Evolutionary conservation across 1,284 basidiomycete species (phyloP).

Genomic region (Leccinum holopus): DNA sequence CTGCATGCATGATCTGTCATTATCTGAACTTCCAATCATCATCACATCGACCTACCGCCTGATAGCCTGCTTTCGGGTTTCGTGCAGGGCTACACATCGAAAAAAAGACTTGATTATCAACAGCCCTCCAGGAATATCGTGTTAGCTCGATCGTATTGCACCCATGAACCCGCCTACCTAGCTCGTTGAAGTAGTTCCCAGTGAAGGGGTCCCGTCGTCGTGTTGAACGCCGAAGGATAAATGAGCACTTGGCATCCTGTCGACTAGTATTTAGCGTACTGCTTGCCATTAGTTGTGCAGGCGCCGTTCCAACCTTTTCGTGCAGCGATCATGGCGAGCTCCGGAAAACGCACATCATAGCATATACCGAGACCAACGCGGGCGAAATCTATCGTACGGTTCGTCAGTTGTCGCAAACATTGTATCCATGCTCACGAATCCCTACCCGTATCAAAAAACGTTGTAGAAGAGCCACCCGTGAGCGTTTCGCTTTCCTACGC

Average conservation of each 20-base stretch:
- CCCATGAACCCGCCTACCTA: conserved; percentile 51
- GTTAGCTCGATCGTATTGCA: conserved; percentile 12
- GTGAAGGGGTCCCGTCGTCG: conserved; percentile 93
- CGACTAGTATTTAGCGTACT: conserved; percentile 2
- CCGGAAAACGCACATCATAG: conserved; percentile 93
- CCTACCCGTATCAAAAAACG: conserved; percentile 85
- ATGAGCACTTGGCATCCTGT: conserved; percentile 86
- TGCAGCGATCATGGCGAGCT: conserved; percentile 90
- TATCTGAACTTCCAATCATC: neutral
- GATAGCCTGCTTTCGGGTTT: conserved; percentile 77
- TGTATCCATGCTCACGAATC: neutral
- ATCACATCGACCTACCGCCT: conserved; percentile 62
- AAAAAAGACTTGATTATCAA: conserved; percentile 96
- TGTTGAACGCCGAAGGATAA: conserved; percentile 89
- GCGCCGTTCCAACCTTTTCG: conserved; percentile 60
- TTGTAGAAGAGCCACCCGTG: conserved; percentile 75
- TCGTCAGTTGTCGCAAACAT: neutral
- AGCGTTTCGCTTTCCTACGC: conserved; percentile 90
- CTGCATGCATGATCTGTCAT: conserved; percentile 38
- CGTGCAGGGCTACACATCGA: conserved; percentile 96
- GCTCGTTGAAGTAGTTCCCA: conserved; percentile 93
- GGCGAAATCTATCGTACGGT: conserved; percentile 64
- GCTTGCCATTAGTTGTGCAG: neutral
- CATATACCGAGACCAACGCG: conserved; percentile 91
- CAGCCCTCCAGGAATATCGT: conserved; percentile 56